Evolutionary conservation across 192 early-diverging fungal species (phyloP), one percentile per base, ranked within the genome.

Genomic region (Entomortierella beljakovae): DNA sequence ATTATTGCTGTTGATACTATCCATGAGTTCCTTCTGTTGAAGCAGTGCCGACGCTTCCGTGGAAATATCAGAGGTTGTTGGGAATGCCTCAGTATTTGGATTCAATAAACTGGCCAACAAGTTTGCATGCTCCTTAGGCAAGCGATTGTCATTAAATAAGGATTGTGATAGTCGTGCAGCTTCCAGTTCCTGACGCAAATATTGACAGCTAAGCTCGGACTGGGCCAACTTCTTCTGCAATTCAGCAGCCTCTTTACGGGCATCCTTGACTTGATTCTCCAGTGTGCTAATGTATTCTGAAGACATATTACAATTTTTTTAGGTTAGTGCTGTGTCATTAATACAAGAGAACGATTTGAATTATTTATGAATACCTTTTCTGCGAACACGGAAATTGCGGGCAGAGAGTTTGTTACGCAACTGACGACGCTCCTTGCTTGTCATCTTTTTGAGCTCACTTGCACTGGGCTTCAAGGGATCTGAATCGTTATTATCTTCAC

Each of bases 341-440:
- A 31, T 13, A 16, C 13, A 8, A 37, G 37, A 37, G 32, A 57
- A 35, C 33, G 37, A 37, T 6, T 43, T 33, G 58, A 40, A 20
- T 22, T 3, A 54, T 54, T 50, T 16, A 16, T 57, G 6, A 6
- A 37, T 83, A 89, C 85, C 94, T 86, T 96, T 96, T 85, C 93
- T 87, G 56, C 94, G 87, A 49, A 90, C 86, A 48, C 94, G 86
- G 80, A 96, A 96, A 81, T 94, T 94, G 70, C 93, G 84, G 23
- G 94, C 94, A 23, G 91, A 93, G 35, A 96, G 90, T 71, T 96
- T 96, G 84, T 96, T 96, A 57, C 94, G 85, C 76, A 94, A 80
- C 83, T 93, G 92, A 26, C 94, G 87, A 34, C 92, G 85, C 80
- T 96, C 92, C 76, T 91, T 94, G 20, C 90, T 86, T 13, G 88